Percentiles rank a stretch among this genome's conserved stretches.
Conservation (phyloP, 352 stramenopile species). For the Pythium chondricola region DNA sequence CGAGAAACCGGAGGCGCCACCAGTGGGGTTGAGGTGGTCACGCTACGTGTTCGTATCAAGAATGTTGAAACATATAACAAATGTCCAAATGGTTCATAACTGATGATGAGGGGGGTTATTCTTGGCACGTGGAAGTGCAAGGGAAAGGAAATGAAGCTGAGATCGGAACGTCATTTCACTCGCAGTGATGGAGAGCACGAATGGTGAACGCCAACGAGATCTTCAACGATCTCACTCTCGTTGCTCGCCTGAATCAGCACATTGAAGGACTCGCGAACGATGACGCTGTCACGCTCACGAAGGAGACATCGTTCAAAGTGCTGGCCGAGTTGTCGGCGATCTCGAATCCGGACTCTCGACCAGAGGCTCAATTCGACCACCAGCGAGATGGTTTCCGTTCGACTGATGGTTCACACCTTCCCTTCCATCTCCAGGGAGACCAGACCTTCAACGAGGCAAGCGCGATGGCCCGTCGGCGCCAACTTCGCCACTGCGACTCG, state of each 20-base stretch:
- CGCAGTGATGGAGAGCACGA: no score
- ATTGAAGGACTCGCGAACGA: slow-evolving; percentile 35
- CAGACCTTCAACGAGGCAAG: slow-evolving; percentile 56
- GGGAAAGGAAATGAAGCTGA: no score
- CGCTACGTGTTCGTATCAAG: no score
- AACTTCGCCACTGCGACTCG: slow-evolving; percentile 38
- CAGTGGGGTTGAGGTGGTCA: no score
- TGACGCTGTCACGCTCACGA: slow-evolving; percentile 21
- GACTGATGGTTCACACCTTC: slow-evolving; percentile 25
- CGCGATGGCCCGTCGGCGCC: slow-evolving; percentile 43
- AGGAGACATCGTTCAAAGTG: slow-evolving; percentile 64
- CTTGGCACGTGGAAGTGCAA: no score
- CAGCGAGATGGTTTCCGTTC: slow-evolving; percentile 32
- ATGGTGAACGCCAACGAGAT: slow-evolving; percentile 43
- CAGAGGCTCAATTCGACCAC: slow-evolving; percentile 66
- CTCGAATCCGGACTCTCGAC: slow-evolving; percentile 28
- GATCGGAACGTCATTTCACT: no score
- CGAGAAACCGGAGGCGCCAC: no score
- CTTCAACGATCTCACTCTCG: slow-evolving; percentile 70
- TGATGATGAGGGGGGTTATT: no score
- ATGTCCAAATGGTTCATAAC: no score
- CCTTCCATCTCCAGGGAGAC: slow-evolving; percentile 75
- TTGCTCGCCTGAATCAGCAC: slow-evolving; percentile 65
- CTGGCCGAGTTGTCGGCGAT: slow-evolving; percentile 55
- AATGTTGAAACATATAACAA: no score